Percentiles rank a stretch among this genome's conserved stretches.
phyloP scores from a whole-genome alignment of 345 rosid genomes.

The Sisymbrium altissimum region DNA sequence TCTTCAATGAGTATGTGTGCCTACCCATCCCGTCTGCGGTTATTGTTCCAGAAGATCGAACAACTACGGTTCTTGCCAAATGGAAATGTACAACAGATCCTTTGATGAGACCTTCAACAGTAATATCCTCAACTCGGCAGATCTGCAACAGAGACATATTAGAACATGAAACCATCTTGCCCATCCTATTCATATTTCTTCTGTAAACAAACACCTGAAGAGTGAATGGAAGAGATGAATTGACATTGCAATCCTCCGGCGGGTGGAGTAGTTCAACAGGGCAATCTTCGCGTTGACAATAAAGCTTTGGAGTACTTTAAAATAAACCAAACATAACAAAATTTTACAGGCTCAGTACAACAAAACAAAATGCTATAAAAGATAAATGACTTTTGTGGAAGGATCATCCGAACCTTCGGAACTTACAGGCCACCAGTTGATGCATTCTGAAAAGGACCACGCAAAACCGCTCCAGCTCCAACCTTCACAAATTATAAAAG shows the following conservation, averaged over 20 bases:
- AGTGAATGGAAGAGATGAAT: constrained; percentile 84
- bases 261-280: constrained; percentile 85
- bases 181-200: neutral
- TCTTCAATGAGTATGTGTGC: constrained; percentile 9
- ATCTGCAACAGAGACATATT: constrained; percentile 49
- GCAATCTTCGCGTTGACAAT: constrained; percentile 73
- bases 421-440: constrained; percentile 75
- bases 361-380: neutral
- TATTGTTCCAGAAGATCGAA: constrained; percentile 72
- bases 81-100: constrained; percentile 98
- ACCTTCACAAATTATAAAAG: constrained; percentile 46
- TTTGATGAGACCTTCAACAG: constrained; percentile 78
- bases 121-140: constrained; percentile 94
- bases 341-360: neutral
- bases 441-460: constrained; percentile 76
- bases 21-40: constrained; percentile 89
- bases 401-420: constrained; percentile 36
- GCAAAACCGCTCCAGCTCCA: constrained; percentile 76
- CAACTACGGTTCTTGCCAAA: constrained; percentile 76
- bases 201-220: constrained; percentile 60
- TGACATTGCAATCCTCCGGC: constrained; percentile 92
- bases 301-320: constrained; percentile 66
- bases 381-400: constrained; percentile 1
- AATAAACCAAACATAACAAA: constrained; percentile 17
- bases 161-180: neutral